Evolutionary conservation across 176 grass and related monocot species (phyloP), one percentile per base, ranked within the genome.

Genomic region (Urochloa ruziziensis): DNA sequence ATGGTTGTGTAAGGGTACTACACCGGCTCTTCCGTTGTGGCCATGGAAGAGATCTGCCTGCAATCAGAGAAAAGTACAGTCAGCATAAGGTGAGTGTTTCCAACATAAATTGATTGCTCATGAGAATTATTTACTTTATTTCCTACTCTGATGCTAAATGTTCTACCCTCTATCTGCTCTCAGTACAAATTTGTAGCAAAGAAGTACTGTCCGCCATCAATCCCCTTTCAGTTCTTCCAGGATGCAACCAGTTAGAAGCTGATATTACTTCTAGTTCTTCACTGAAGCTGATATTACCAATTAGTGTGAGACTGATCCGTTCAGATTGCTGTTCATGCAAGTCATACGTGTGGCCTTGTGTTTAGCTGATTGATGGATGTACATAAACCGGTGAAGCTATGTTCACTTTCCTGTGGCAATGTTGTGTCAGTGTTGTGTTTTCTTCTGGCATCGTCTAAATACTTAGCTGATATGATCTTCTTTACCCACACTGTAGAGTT

Each of bases 161-260:
- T 5, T 19, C 25, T 88, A 63, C 62, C 79, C 19, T 70, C 29
- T 51, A 30, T 80, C 51, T 77, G 60, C 27, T 43, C 62, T 52
- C 79, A 95, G 91, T 98, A 93, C 85, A 98, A 98, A 53, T 98
- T 95, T 62, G 92, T 94, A 74, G 92, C 90, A 6, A 98, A 98
- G 90, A 98, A 89, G 79, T 90, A 93, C 81, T 95, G 88, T 74
- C 90, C 90, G 6, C 67, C 92, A 48, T 82, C 86, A 80, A 82
- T 98, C 74, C 92, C 95, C 27, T 46, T 42, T 12, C 72, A 91
- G 21, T 94, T 90, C 64, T 95, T 93, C 82, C 69, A 93, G 79
- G 90, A 95, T 87, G 58, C 25, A 34, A 80, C 52, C 35, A 84
- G 74, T 57, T 94, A 85, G 33, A 81, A 85, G 70, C 35, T 62